Percentiles rank a stretch among this genome's conserved stretches.
phyloP scores from a whole-genome alignment of 345 rosid species.

The Heritiera fomes region DNA sequence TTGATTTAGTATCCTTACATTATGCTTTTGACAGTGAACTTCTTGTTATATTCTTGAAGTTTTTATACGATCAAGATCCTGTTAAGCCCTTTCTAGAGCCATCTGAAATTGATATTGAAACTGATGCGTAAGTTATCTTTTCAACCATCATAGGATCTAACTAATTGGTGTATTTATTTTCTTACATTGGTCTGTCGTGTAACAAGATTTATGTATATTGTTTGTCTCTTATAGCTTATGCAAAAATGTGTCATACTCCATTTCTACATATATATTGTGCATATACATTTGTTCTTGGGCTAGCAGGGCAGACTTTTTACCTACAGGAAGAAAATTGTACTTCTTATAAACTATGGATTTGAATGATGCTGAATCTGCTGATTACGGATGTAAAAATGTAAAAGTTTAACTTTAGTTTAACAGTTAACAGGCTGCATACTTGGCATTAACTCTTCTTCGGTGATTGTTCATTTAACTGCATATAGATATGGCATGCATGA shows the following conservation, averaged over 20 bases:
- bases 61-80: slow-evolving; percentile 91
- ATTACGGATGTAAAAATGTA: neutral
- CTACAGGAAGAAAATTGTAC: neutral
- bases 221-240: neutral
- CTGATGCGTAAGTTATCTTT: slow-evolving; percentile 65
- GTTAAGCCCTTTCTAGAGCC: slow-evolving; percentile 66
- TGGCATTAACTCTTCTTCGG: neutral
- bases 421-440: neutral
- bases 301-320: neutral
- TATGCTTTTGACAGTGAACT: slow-evolving; percentile 72
- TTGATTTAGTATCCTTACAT: slow-evolving; percentile 24
- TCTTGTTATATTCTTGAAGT: slow-evolving; percentile 80
- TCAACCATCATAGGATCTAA: slow-evolving; percentile 7
- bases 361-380: neutral
- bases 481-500: neutral
- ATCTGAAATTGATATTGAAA: slow-evolving; percentile 59
- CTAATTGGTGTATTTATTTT: neutral
- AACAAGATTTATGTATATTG: neutral
- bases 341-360: neutral
- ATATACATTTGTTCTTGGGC: neutral
- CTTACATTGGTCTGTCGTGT: slow-evolving; percentile 13
- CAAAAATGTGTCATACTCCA: neutral
- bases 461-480: neutral
- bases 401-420: neutral
- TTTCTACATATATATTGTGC: neutral